Percentiles rank a stretch among this genome's conserved stretches.
Conservation (phyloP, 176 grass and related monocot species). For the Phyllostachys edulis region DNA sequence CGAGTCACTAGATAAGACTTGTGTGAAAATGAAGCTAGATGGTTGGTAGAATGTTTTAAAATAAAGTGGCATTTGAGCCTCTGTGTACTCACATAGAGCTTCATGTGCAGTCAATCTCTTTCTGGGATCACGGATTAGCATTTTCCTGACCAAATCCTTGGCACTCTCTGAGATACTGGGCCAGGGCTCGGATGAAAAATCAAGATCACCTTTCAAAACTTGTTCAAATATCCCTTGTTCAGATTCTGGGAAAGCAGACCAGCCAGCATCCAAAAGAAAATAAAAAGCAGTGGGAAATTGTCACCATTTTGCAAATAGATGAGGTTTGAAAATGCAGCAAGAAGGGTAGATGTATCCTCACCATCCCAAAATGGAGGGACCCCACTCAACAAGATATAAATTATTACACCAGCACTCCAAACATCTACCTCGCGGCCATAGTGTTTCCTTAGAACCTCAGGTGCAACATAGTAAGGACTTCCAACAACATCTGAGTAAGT, state of each 20-base stretch:
- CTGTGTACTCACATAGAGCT: slow-evolving; percentile 54
- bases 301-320: slow-evolving; percentile 10
- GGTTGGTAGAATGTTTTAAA: not conserved
- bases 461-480: slow-evolving; percentile 86
- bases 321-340: slow-evolving; percentile 8
- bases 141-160: slow-evolving; percentile 73
- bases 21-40: slow-evolving; percentile 7
- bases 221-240: slow-evolving; percentile 82
- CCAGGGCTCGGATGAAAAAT: slow-evolving; percentile 63
- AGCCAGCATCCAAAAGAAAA: slow-evolving; percentile 20
- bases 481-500: slow-evolving; percentile 69
- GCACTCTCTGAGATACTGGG: slow-evolving; percentile 66
- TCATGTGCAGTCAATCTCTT: slow-evolving; percentile 79
- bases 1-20: slow-evolving; percentile 10
- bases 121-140: slow-evolving; percentile 55
- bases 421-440: slow-evolving; percentile 68
- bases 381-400: slow-evolving; percentile 74
- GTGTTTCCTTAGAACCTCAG: slow-evolving; percentile 62
- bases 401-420: slow-evolving; percentile 72
- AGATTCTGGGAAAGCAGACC: slow-evolving; percentile 43
- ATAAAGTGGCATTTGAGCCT: not conserved
- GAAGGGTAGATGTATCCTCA: slow-evolving; percentile 33
- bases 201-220: slow-evolving; percentile 59
- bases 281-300: not conserved
- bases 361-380: slow-evolving; percentile 82